Evolutionary conservation across 768 basidiomycete genomes (phyloP).

Genomic region (Gymnopilus dilepis): DNA sequence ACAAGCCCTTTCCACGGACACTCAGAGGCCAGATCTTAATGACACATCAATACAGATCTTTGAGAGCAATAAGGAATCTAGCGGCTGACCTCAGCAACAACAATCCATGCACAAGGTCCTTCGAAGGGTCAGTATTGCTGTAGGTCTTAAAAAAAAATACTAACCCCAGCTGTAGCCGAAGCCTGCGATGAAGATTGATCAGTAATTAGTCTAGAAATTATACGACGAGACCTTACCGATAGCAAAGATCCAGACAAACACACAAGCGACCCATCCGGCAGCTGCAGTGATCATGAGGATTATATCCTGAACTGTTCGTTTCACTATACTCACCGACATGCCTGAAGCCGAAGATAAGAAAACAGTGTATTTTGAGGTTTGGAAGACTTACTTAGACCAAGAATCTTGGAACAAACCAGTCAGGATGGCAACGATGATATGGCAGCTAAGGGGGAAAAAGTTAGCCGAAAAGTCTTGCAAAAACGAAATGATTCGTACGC

Average conservation of each 20-base stretch:
- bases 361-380: not conserved
- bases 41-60: not conserved
- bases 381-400: conserved; percentile 51
- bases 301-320: not conserved
- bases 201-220: not conserved
- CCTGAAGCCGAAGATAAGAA: conserved; percentile 16
- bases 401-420: conserved; percentile 60
- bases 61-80: not conserved
- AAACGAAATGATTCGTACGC: conserved; percentile 35
- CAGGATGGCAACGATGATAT: conserved; percentile 71
- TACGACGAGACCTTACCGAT: conserved; percentile 47
- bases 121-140: not conserved
- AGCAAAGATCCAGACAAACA: conserved; percentile 76
- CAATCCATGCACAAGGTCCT: conserved; percentile 73
- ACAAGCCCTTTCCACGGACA: conserved; percentile 76
- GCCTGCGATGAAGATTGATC: conserved; percentile 30
- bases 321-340: conserved; percentile 36
- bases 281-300: conserved; percentile 33
- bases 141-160: not conserved
- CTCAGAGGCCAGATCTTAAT: conserved; percentile 67
- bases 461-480: not conserved
- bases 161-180: conserved; percentile 80
- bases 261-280: conserved; percentile 78
- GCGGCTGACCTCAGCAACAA: conserved; percentile 61
- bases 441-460: conserved; percentile 48